phyloP scores from a whole-genome alignment of 2,329 filamentous ascomycete genomes.

The Shiraia sp. region DNA sequence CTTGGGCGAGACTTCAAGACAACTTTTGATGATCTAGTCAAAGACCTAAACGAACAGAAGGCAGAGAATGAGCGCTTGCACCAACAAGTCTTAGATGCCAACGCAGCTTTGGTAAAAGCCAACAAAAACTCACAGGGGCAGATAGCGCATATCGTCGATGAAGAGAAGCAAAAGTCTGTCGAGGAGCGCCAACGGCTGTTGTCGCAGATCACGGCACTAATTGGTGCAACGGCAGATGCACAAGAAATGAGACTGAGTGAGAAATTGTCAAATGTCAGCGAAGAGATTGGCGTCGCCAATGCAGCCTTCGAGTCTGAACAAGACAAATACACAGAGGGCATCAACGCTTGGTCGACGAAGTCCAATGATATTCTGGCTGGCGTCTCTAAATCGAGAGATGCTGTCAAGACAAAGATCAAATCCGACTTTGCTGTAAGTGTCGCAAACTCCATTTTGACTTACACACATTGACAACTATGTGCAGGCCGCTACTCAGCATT shows the following conservation, averaged over 20 bases:
- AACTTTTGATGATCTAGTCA: constrained; percentile 80
- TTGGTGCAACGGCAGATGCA: constrained; percentile 72
- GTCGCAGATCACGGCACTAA: constrained; percentile 73
- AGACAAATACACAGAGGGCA: constrained; percentile 67
- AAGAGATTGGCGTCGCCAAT: constrained; percentile 67
- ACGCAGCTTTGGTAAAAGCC: constrained; percentile 67
- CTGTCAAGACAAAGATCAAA: constrained; percentile 79
- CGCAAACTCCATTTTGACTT: neutral
- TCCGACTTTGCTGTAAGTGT: constrained; percentile 77
- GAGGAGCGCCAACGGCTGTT: constrained; percentile 76
- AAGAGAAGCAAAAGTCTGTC: constrained; percentile 74
- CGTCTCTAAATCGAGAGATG: constrained; percentile 73
- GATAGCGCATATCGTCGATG: constrained; percentile 71
- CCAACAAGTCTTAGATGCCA: constrained; percentile 71
- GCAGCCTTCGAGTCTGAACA: constrained; percentile 68
- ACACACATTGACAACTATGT: constrained; percentile 25
- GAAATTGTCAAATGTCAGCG: constrained; percentile 65
- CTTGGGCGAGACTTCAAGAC: constrained; percentile 85
- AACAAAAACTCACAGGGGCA: constrained; percentile 68
- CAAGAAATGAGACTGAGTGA: constrained; percentile 73
- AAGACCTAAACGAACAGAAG: constrained; percentile 75
- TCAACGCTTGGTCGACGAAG: constrained; percentile 73
- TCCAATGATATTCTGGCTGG: constrained; percentile 72
- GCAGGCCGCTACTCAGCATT: constrained; percentile 74
- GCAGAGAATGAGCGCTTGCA: constrained; percentile 74